Evolutionary conservation across 1,139 yeast species (phyloP).

Genomic region (Yamadazyma blattariae): DNA sequence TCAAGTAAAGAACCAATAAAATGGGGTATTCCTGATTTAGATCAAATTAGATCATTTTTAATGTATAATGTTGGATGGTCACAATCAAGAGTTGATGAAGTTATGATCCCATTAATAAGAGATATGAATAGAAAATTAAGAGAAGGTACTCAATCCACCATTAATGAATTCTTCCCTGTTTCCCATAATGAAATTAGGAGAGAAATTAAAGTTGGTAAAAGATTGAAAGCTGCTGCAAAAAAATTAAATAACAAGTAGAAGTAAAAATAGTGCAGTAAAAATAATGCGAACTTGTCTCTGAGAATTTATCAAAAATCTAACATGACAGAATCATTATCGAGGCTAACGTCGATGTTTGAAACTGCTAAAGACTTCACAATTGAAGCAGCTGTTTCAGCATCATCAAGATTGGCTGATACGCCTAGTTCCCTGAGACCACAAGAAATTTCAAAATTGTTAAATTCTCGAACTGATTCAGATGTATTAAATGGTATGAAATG

Average conservation of each 20-base stretch:
- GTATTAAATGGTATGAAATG: slow-evolving; percentile 73
- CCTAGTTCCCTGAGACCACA: slow-evolving; percentile 52
- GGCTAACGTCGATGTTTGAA: slow-evolving; percentile 54
- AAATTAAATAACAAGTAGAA: slow-evolving; percentile 31
- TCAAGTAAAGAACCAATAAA: slow-evolving; percentile 69
- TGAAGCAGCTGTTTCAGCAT: slow-evolving; percentile 80
- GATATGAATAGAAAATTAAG: slow-evolving; percentile 64
- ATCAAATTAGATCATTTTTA: slow-evolving; percentile 68
- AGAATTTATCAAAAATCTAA: too few relatives aligned
- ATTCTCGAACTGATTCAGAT: slow-evolving; percentile 71
- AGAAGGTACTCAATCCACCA: slow-evolving; percentile 54
- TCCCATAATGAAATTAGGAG: slow-evolving; percentile 43
- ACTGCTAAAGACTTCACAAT: slow-evolving; percentile 77
- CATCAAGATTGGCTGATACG: slow-evolving; percentile 61
- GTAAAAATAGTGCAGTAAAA: too few relatives aligned
- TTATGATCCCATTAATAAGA: slow-evolving; percentile 82
- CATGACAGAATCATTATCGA: slow-evolving; percentile 44
- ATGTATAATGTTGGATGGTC: slow-evolving; percentile 81
- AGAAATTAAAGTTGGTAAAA: slow-evolving; percentile 52
- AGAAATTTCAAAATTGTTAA: slow-evolving; percentile 65
- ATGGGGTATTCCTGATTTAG: slow-evolving; percentile 92
- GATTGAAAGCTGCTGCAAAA: slow-evolving; percentile 57
- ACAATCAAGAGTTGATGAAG: slow-evolving; percentile 72
- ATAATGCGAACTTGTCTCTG: too few relatives aligned
- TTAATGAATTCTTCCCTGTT: slow-evolving; percentile 59